Conservation (phyloP, 2,329 filamentous ascomycete species). For the Fusarium fracticaudum region DNA sequence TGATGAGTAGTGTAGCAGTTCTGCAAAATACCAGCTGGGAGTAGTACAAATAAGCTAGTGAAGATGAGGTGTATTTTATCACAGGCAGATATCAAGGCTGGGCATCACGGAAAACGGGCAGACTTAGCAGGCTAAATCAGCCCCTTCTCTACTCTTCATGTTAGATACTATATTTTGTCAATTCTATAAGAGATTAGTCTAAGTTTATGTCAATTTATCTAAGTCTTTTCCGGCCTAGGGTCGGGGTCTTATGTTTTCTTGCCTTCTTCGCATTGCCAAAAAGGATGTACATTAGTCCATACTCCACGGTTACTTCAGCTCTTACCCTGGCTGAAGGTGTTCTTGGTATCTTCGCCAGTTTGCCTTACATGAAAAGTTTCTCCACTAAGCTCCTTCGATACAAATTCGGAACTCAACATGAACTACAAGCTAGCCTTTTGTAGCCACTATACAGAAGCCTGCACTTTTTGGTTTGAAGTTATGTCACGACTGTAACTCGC, state of each 20-base stretch:
- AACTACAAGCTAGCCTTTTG: too few species aligned
- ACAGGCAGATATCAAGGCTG: fast-evolving
- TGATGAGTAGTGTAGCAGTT: slow-evolving; percentile 13
- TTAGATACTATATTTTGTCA: fast-evolving
- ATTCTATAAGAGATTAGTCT: fast-evolving
- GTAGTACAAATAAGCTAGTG: fast-evolving
- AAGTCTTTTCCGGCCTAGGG: fast-evolving
- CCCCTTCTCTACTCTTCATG: not conserved
- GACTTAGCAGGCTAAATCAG: not conserved
- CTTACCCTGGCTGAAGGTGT: fast-evolving
- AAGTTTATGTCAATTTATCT: too few species aligned
- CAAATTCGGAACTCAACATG: too few species aligned
- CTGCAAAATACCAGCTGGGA: not conserved
- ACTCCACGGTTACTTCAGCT: too few species aligned
- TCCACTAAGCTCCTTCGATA: too few species aligned
- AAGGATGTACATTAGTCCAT: not conserved
- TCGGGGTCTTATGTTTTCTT: not conserved
- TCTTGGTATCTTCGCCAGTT: too few species aligned
- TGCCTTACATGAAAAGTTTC: too few species aligned
- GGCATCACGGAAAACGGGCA: not conserved
- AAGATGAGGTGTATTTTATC: too few species aligned
- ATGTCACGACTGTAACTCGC: fast-evolving
- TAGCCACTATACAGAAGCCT: too few species aligned
- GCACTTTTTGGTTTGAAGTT: too few species aligned
- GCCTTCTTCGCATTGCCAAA: not conserved